Evolutionary conservation across 768 basidiomycete species (phyloP).

Genomic region (Rhodotorula toruloides): DNA sequence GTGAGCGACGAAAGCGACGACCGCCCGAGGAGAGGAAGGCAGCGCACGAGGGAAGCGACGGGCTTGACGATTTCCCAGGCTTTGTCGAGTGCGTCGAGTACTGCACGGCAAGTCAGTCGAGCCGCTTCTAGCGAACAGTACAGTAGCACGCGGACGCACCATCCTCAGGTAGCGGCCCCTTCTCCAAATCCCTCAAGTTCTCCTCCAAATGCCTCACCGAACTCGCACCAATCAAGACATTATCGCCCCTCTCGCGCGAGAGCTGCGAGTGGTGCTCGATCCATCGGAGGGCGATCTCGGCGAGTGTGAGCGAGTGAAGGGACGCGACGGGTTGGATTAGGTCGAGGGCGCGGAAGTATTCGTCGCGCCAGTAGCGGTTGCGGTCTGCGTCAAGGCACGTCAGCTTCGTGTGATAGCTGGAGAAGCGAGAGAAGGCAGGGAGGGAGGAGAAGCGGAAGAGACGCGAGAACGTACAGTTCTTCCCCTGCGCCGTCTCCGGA

Average conservation of each 20-base stretch:
- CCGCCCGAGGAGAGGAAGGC: too few species aligned
- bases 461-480: constrained; percentile 49
- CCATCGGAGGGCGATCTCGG: constrained; percentile 53
- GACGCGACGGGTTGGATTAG: constrained; percentile 51
- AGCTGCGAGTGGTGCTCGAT: constrained; percentile 53
- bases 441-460: too few species aligned
- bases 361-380: constrained; percentile 54
- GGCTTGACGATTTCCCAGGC: constrained; percentile 54
- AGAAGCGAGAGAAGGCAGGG: too few species aligned
- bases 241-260: constrained; percentile 53
- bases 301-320: constrained; percentile 47
- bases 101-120: not conserved
- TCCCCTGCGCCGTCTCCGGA: constrained; percentile 51
- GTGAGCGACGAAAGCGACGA: too few species aligned
- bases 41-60: constrained; percentile 45
- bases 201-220: constrained; percentile 57
- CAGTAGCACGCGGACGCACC: constrained; percentile 19
- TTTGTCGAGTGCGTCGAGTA: constrained; percentile 54
- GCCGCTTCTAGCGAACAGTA: not conserved
- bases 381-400: too few species aligned
- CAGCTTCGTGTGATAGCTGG: too few species aligned
- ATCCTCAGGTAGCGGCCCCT: constrained; percentile 59
- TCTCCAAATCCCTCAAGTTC: constrained; percentile 57
- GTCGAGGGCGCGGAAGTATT: constrained; percentile 53
- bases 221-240: constrained; percentile 62